A percentile compares a stretch with the other conserved stretches of the same genome.
Conservation (phyloP, 371 early-diverging fungal species). For the Rhizopus delemar region DNA sequence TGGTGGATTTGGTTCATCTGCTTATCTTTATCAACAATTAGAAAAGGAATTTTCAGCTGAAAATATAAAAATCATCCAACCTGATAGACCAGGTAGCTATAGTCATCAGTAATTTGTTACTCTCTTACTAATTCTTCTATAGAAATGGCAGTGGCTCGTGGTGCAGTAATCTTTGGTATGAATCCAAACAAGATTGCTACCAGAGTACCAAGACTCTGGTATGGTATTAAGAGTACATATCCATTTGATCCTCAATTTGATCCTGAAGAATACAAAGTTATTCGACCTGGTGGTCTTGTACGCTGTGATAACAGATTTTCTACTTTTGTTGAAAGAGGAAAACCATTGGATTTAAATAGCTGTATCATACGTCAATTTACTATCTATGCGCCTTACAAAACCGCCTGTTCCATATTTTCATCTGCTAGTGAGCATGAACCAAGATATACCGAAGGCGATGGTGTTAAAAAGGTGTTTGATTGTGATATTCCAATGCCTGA, state of each 20-base stretch:
- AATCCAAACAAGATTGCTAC: constrained; percentile 45
- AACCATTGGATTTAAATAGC: constrained; percentile 51
- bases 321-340: constrained; percentile 45
- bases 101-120: neutral
- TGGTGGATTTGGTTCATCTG: constrained; percentile 53
- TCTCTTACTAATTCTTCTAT: neutral
- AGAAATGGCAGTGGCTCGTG: constrained; percentile 52
- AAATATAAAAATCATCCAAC: constrained; percentile 33
- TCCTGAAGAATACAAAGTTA: constrained; percentile 46
- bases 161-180: constrained; percentile 50
- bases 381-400: constrained; percentile 56
- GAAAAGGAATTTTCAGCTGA: constrained; percentile 35
- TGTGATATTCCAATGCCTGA: constrained; percentile 64
- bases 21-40: constrained; percentile 44
- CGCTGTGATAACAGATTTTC: constrained; percentile 52
- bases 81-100: constrained; percentile 44
- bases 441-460: constrained; percentile 40
- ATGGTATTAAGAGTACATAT: constrained; percentile 51
- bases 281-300: constrained; percentile 40
- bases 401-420: constrained; percentile 58
- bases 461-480: constrained; percentile 58
- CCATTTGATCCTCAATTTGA: constrained; percentile 42
- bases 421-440: constrained; percentile 57
- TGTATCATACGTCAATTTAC: constrained; percentile 56
- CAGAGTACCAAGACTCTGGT: constrained; percentile 49